These are phyloP conservation scores for Brassica rapa DNA, from an alignment of 345 rosid species.

Conservation along the genomic window DNA sequence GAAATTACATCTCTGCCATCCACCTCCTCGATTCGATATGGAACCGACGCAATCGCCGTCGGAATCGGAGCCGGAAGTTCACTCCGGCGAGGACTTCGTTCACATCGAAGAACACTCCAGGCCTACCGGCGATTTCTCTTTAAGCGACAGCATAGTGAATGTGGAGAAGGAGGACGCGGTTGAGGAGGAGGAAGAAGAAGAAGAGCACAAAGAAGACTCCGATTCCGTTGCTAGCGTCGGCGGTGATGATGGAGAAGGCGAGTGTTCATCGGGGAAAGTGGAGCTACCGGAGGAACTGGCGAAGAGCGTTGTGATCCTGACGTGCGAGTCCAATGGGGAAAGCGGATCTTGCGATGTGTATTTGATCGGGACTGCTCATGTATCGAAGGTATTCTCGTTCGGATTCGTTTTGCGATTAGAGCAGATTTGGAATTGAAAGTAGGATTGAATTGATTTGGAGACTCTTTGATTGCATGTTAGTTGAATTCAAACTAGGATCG, in stretches of 20 bases:
- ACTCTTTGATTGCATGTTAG: constrained; percentile 14
- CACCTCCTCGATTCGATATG: not conserved
- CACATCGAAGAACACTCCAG: constrained; percentile 75
- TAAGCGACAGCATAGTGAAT: constrained; percentile 78
- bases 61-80: constrained; percentile 42
- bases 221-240: constrained; percentile 16
- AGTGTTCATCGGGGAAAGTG: constrained; percentile 34
- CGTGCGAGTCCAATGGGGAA: constrained; percentile 70
- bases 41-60: constrained; percentile 45
- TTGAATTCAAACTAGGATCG: not conserved
- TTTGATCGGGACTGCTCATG: constrained; percentile 91
- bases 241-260: constrained; percentile 10
- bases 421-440: not conserved
- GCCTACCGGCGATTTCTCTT: constrained; percentile 44
- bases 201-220: constrained; percentile 11
- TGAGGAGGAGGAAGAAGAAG: not conserved
- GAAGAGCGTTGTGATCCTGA: constrained; percentile 62
- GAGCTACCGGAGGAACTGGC: constrained; percentile 72
- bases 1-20: constrained; percentile 30
- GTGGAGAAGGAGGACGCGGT: constrained; percentile 51
- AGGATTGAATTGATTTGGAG: not conserved
- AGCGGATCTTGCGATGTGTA: constrained; percentile 83
- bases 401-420: too few relatives aligned
- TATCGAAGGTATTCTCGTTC: constrained; percentile 59
- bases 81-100: constrained; percentile 63